phyloP scores from a whole-genome alignment of 139 green algal species.

The Spirogloea muscicola region DNA sequence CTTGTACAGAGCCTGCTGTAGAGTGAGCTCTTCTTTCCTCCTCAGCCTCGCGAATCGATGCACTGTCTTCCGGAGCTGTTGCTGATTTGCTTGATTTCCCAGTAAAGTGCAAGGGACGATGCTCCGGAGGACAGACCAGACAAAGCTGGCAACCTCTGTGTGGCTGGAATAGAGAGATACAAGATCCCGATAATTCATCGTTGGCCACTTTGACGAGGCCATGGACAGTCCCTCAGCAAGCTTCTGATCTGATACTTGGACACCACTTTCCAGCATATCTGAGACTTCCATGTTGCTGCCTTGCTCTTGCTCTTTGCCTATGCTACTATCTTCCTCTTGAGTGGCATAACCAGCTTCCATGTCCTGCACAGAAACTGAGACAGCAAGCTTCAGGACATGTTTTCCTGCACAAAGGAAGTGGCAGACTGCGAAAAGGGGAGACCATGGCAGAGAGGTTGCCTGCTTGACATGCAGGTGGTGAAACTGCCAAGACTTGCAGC shows the following conservation, averaged over 20 bases:
- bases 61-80: neutral
- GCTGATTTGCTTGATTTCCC: neutral
- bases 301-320: constrained; percentile 1
- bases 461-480: no score
- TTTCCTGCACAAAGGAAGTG: neutral
- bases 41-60: neutral
- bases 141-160: constrained; percentile 9
- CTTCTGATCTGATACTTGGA: neutral
- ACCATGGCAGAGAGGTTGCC: no score
- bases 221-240: neutral
- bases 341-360: no score
- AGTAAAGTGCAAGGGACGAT: neutral
- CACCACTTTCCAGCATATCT: neutral
- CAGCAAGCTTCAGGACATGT: no score
- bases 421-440: no score
- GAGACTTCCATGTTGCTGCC: neutral
- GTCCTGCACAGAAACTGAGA: no score
- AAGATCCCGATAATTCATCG: constrained; percentile 10
- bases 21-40: constrained; percentile 1
- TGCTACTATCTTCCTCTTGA: no score
- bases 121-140: constrained; percentile 2
- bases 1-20: constrained; percentile 1
- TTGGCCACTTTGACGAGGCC: neutral
- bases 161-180: neutral
- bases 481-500: no score